phyloP scores from a whole-genome alignment of 116 monocot genomes.

The Trichopus zeylanicus region DNA sequence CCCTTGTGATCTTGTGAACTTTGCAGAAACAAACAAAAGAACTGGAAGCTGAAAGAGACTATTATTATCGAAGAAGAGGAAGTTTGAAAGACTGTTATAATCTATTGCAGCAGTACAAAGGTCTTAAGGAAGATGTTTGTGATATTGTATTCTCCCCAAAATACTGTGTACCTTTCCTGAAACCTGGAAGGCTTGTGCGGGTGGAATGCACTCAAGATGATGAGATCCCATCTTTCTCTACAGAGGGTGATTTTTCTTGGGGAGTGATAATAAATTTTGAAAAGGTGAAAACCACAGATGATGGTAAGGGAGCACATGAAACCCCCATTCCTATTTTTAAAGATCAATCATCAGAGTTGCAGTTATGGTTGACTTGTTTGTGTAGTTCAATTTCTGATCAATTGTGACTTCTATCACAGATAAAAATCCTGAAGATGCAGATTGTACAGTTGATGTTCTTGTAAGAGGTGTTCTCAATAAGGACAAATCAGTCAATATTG shows the following conservation, averaged over 20 bases:
- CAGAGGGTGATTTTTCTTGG: constrained; percentile 59
- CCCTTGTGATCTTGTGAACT: neutral
- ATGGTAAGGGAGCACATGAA: constrained; percentile 40
- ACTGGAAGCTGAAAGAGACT: constrained; percentile 74
- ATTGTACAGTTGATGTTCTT: constrained; percentile 72
- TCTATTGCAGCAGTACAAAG: constrained; percentile 69
- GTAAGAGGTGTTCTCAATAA: constrained; percentile 53
- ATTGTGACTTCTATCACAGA: constrained; percentile 21
- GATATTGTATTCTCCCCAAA: constrained; percentile 69
- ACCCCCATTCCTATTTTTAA: no score
- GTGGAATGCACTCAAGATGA: constrained; percentile 35
- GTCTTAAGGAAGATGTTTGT: constrained; percentile 60
- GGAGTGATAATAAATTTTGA: constrained; percentile 83
- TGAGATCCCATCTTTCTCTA: constrained; percentile 28
- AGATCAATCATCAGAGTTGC: no score
- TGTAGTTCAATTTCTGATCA: no score
- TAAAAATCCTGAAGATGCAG: constrained; percentile 65
- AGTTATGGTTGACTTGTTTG: no score
- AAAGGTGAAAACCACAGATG: constrained; percentile 39
- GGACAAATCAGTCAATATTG: constrained; percentile 56
- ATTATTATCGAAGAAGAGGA: constrained; percentile 98
- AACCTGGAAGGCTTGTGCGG: constrained; percentile 71
- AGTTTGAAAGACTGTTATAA: constrained; percentile 78
- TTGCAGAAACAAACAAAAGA: constrained; percentile 77
- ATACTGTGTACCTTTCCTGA: constrained; percentile 76